These are phyloP conservation scores for Euphorbia celastroides DNA, from an alignment of 441 rosid genomes.

Conservation along the genomic window DNA sequence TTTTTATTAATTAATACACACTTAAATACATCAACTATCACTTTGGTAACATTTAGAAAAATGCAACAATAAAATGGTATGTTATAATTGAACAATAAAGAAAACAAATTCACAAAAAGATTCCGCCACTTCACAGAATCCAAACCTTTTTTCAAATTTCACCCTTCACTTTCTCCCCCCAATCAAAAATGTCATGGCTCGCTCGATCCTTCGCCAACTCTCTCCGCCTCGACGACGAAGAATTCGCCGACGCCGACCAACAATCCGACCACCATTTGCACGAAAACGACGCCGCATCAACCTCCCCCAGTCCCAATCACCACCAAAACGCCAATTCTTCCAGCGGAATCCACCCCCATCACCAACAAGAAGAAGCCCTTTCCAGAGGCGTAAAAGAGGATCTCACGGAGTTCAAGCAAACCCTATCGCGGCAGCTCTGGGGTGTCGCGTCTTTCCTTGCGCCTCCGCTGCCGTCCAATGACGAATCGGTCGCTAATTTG, in stretches of 20 bases:
- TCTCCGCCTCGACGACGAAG: constrained; percentile 45
- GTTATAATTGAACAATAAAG: not conserved
- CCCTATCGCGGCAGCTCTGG: constrained; percentile 76
- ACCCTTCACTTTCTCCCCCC: constrained; percentile 18
- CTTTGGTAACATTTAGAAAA: no score
- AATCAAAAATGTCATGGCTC: constrained; percentile 74
- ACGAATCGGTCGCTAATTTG: constrained; percentile 20
- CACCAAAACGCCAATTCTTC: constrained; percentile 7
- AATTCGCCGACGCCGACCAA: not conserved
- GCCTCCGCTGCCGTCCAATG: constrained; percentile 43
- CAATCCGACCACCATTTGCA: constrained; percentile 30
- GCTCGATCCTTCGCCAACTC: constrained; percentile 87
- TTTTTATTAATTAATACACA: no score
- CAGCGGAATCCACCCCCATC: constrained; percentile 18
- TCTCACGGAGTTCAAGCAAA: constrained; percentile 65
- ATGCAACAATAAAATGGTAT: no score
- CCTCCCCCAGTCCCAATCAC: constrained; percentile 16
- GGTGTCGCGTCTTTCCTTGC: constrained; percentile 95
- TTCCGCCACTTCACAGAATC: not conserved
- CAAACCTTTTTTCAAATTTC: not conserved
- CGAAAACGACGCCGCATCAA: constrained; percentile 17
- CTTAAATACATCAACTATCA: no score
- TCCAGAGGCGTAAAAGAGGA: constrained; percentile 83
- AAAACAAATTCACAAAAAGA: not conserved
- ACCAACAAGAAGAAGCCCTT: constrained; percentile 32